Evolutionary conservation across 2,329 filamentous ascomycete genomes (phyloP).

Genomic region (Penicillium frequentans): DNA sequence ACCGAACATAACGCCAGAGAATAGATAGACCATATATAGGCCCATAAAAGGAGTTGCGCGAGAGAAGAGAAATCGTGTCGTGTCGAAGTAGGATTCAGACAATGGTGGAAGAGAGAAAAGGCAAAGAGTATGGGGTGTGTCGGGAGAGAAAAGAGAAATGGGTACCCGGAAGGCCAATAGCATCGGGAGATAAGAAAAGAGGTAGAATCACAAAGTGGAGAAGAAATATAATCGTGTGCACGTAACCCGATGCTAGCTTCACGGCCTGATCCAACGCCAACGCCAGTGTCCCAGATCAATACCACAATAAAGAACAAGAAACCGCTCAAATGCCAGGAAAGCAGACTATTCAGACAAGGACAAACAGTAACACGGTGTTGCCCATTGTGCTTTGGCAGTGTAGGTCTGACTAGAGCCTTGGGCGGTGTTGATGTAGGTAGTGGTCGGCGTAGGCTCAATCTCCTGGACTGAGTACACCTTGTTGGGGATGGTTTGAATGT

Average conservation of each 20-base stretch:
- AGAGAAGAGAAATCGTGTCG: background rate
- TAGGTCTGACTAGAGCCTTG: slow-evolving; percentile 33
- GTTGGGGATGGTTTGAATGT: slow-evolving; percentile 32
- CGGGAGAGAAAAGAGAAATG: background rate
- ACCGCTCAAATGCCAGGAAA: slow-evolving; percentile 16
- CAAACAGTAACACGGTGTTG: slow-evolving; percentile 37
- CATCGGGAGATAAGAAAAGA: slow-evolving; percentile 11
- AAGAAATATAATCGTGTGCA: slow-evolving; percentile 26
- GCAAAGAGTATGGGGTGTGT: background rate
- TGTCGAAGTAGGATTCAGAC: slow-evolving; percentile 1
- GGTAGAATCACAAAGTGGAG: slow-evolving; percentile 22
- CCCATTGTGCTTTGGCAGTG: slow-evolving; percentile 35
- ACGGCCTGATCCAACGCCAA: slow-evolving; percentile 23
- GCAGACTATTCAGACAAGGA: slow-evolving; percentile 33
- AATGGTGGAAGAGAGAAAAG: background rate
- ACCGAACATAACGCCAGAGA: slow-evolving; percentile 20
- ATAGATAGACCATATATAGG: slow-evolving; percentile 11
- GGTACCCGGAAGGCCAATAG: background rate
- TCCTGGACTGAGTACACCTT: slow-evolving; percentile 36
- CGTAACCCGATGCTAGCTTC: slow-evolving; percentile 21
- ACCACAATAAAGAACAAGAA: slow-evolving; percentile 20
- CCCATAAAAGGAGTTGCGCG: slow-evolving; percentile 8
- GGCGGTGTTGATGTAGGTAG: slow-evolving; percentile 27
- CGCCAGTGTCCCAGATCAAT: slow-evolving; percentile 19
- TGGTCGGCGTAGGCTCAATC: slow-evolving; percentile 36